Percentiles rank a stretch among this genome's conserved stretches.
phyloP scores from a whole-genome alignment of 768 basidiomycete genomes.

The Suillus weaverae region DNA sequence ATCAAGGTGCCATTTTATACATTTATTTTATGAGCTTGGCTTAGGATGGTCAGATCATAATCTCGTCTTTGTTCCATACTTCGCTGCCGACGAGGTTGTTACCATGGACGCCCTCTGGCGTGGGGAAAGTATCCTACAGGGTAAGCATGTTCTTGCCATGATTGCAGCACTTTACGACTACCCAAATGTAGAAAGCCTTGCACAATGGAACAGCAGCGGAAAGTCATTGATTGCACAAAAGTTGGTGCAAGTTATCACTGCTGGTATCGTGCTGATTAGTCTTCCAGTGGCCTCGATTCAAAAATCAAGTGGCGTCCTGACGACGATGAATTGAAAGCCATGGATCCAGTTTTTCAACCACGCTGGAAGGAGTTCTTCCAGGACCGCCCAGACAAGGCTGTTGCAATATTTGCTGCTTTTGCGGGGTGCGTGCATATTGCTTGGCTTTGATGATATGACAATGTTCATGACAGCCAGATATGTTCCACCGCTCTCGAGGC shows the following conservation, averaged over 20 bases:
- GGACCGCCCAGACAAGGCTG: constrained; percentile 55
- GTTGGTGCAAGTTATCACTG: constrained; percentile 30
- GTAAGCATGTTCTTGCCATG: constrained; percentile 31
- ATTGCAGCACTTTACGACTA: constrained; percentile 6
- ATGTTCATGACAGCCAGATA: background rate
- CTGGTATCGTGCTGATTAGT: background rate
- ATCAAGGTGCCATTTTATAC: constrained; percentile 40
- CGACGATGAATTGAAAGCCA: constrained; percentile 45
- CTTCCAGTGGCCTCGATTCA: constrained; percentile 48
- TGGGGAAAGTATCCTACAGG: constrained; percentile 37
- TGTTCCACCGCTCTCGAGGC: background rate
- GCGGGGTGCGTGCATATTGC: constrained; percentile 34
- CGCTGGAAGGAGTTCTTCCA: constrained; percentile 54
- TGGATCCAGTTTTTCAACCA: constrained; percentile 47
- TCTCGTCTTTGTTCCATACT: constrained; percentile 31
- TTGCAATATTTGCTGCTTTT: constrained; percentile 43
- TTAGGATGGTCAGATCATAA: constrained; percentile 29
- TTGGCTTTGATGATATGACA: background rate
- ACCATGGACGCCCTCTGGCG: constrained; percentile 52
- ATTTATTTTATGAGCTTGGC: background rate
- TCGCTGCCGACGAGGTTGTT: constrained; percentile 43
- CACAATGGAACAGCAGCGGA: constrained; percentile 35
- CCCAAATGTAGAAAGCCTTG: constrained; percentile 15
- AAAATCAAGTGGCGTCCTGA: constrained; percentile 59
- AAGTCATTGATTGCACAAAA: constrained; percentile 52